Evolutionary conservation across 768 basidiomycete genomes (phyloP), one percentile per base, ranked within the genome.

Genomic region (Naganishia vishniacii): DNA sequence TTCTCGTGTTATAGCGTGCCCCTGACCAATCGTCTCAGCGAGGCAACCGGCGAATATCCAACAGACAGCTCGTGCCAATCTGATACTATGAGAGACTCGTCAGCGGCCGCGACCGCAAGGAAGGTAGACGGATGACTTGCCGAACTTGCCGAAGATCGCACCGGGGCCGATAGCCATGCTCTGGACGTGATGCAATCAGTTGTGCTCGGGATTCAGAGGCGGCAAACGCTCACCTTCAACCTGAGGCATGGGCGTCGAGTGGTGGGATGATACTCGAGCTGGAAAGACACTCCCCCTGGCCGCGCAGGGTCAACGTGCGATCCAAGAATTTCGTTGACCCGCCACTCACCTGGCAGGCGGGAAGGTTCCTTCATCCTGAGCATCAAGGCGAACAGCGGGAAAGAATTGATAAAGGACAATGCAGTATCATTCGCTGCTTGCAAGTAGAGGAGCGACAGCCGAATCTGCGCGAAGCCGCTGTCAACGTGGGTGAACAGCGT

Each of bases 311-410:
- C 40, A 40, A 26, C 11, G 11, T 26, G 53, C 18, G 15, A 20
- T 15, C 42, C n/a, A n/a, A 44, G 11, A 44, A 15, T 6, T 15
- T 9, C 42, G 34, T 2, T 15, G 18, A 25, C 5, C 23, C 13
- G 8, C 23, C 18, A 40, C 53, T 1, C n/a, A 88, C 92, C 89
- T 63, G 94, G 91, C 8, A 95, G 72, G 29, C 94, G 81, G 70
- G 82, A 81, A 0, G 90, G 86, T 72, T 94, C 90, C 75, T 97
- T 95, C 8, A 85, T 68, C 28, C 89, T 81, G 31, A 97, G 74
- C 82, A 93, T 85, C 29, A 97, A 75, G 0, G 87, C 87, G 74
- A 97, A 97, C 2, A 98, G 79, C 1, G 94, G 92, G 67, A 95
- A 95, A 68, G 91, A 86, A 67, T 95, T 93, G 81, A 98, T 83